Evolutionary conservation across 805 yeast species (phyloP).

Genomic region (Spathaspora boniae): DNA sequence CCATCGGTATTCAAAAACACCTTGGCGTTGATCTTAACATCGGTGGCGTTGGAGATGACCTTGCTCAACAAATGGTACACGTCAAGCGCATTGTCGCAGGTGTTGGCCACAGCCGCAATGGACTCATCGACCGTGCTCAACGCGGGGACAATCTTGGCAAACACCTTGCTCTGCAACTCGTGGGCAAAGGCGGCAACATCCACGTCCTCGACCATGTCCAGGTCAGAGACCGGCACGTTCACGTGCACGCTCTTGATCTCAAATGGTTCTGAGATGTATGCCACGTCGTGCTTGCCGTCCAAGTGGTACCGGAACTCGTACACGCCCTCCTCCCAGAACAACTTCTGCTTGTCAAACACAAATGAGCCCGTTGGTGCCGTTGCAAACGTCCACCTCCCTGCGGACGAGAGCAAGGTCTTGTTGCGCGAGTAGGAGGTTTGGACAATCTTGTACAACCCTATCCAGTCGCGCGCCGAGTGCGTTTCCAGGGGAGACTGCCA

Average conservation of each 20-base stretch:
- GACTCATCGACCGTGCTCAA: constrained; percentile 23
- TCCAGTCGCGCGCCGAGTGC: constrained; percentile 62
- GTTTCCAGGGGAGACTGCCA: constrained; percentile 50
- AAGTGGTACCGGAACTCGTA: constrained; percentile 74
- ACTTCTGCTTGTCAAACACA: constrained; percentile 44
- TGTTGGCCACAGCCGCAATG: constrained; percentile 21
- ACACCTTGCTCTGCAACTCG: constrained; percentile 27
- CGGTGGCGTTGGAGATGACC: constrained; percentile 32
- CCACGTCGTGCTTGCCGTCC: constrained; percentile 66
- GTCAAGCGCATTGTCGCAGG: constrained; percentile 25
- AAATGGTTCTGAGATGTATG: constrained; percentile 61
- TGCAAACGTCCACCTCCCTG: constrained; percentile 58
- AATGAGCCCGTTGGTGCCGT: constrained; percentile 41
- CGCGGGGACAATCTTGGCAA: constrained; percentile 28
- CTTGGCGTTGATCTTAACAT: constrained; percentile 34
- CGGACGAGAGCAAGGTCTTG: constrained; percentile 57
- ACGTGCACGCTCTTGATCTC: constrained; percentile 48
- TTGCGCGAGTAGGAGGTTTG: constrained; percentile 56
- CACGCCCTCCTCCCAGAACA: constrained; percentile 65
- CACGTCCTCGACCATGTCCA: constrained; percentile 15
- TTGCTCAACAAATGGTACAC: constrained; percentile 24
- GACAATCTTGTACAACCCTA: constrained; percentile 65
- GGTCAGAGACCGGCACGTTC: constrained; percentile 29
- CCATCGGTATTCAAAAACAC: constrained; percentile 27
- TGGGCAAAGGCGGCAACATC: constrained; percentile 29